Base-by-base conservation (phyloP, 441 rosid species). In the Erodium texanum region DNA sequence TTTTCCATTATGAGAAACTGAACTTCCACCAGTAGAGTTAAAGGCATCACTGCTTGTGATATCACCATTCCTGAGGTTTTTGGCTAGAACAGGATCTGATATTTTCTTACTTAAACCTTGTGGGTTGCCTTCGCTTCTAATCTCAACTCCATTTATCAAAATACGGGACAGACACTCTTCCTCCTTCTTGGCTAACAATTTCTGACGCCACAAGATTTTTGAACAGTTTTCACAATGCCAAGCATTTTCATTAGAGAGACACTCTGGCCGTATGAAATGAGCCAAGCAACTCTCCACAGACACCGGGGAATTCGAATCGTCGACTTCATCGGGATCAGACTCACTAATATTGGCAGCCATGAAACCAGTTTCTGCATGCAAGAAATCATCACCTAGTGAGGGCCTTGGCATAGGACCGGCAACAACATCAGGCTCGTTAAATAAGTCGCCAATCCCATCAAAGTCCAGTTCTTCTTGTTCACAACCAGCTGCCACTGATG, bases 241-340 rank as follows among this genome's bases (percentile, higher is more conserved):
- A 77, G 97, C 97, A 79, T 94, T 91, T 80, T 89, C 97, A 71
- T 86, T 79, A 12, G 87, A 82, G 68, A 94, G 88, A 76, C 89
- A 79, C 78, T 94, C 99, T 61, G 86, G 86, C 81, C 88, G 87
- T 66, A 87, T 79, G 71, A 87, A 91, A 79, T 85, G 91, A 76
- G 84, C 75, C 81, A 94, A 86, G 71, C 97, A 94, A 56, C 96
- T 87, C 79, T 91, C 97, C 4, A 94, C 82, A 61, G 97, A 88
- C 70, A 91, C 96, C 0, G 92, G 92, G 74, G 93, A 85, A 80
- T 85, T 81, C 18, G 90, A 77, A 77, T 93, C 73, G 84, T 89
- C 97, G 65, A 93, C 93, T 79, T 93, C 93, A 71, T 83, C 93
- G n/a, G 95, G 93, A 78, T 93, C 99, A 69, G 99, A 91, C 41